phyloP scores from a whole-genome alignment of 2,329 filamentous ascomycete species.

The Xylaria sp. region DNA sequence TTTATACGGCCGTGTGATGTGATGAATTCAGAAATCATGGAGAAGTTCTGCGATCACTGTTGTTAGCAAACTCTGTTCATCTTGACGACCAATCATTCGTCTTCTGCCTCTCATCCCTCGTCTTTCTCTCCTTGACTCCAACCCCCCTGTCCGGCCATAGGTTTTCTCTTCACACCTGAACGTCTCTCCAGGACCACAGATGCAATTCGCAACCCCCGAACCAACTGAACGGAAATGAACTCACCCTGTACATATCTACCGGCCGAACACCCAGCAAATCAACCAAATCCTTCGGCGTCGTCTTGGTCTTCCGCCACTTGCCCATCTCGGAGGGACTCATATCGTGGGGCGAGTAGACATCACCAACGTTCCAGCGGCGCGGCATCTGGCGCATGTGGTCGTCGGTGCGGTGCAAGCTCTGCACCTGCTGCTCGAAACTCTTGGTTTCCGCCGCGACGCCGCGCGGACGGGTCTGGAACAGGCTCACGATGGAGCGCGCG shows the following conservation, averaged over 20 bases:
- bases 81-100: neutral
- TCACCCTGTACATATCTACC: conserved; percentile 78
- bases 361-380: conserved; percentile 69
- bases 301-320: conserved; percentile 65
- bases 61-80: neutral
- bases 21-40: conserved; percentile 84
- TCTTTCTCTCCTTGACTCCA: neutral
- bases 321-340: conserved; percentile 69
- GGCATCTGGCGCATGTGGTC: conserved; percentile 60
- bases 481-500: too few relatives aligned
- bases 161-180: too few relatives aligned
- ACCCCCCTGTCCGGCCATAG: too few relatives aligned
- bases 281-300: conserved; percentile 63
- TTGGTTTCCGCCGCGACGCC: neutral
- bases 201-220: neutral
- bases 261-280: conserved; percentile 77
- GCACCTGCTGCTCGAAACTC: conserved; percentile 34
- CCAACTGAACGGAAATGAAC: conserved; percentile 24
- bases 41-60: conserved; percentile 65
- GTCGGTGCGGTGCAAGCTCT: conserved; percentile 38
- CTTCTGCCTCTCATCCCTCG: neutral
- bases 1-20: conserved; percentile 80
- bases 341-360: conserved; percentile 89
- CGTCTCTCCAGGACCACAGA: neutral
- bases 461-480: neutral